phyloP scores from a whole-genome alignment of 805 yeast genomes.

The Candida wancherniae region DNA sequence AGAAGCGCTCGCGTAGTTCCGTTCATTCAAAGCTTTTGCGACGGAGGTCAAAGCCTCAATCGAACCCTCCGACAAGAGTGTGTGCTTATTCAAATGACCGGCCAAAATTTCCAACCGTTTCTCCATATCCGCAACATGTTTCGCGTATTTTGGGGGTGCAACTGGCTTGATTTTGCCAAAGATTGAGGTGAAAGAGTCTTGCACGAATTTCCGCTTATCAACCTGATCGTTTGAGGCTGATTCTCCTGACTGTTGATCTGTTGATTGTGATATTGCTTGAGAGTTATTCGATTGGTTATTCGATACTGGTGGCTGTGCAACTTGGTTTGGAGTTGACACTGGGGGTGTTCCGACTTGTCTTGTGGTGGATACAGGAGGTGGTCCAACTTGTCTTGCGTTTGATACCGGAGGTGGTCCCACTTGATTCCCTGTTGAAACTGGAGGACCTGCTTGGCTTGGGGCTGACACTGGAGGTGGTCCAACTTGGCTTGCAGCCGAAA shows the following conservation, averaged over 20 bases:
- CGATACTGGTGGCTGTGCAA: neutral
- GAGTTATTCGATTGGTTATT: no score
- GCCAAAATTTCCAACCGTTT: conserved; percentile 73
- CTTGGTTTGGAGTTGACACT: conserved; percentile 17
- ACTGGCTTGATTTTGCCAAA: conserved; percentile 62
- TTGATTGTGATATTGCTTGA: no score
- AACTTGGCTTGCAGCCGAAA: conserved; percentile 2
- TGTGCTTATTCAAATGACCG: conserved; percentile 73
- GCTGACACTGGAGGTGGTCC: conserved; percentile 25
- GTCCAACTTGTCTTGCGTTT: conserved; percentile 8
- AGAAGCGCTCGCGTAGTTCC: conserved; percentile 58
- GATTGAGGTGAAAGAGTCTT: conserved; percentile 48
- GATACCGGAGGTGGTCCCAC: neutral
- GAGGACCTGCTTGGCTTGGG: conserved; percentile 15
- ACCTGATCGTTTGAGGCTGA: neutral
- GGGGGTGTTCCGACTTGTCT: conserved; percentile 15
- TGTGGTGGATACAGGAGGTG: conserved; percentile 22
- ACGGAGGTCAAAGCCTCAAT: conserved; percentile 50
- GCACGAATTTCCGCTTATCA: conserved; percentile 39
- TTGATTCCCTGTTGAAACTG: conserved; percentile 17
- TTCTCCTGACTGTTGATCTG: neutral
- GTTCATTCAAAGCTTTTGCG: conserved; percentile 44
- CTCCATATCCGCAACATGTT: conserved; percentile 76
- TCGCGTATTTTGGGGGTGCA: conserved; percentile 68
- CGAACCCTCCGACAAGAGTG: conserved; percentile 54